Percentiles rank a stretch among this genome's conserved stretches.
These are phyloP conservation scores for Pseudoscleropodium purum DNA, from an alignment of 225 moss, liverwort and hornwort genomes.

Conservation along the genomic window DNA sequence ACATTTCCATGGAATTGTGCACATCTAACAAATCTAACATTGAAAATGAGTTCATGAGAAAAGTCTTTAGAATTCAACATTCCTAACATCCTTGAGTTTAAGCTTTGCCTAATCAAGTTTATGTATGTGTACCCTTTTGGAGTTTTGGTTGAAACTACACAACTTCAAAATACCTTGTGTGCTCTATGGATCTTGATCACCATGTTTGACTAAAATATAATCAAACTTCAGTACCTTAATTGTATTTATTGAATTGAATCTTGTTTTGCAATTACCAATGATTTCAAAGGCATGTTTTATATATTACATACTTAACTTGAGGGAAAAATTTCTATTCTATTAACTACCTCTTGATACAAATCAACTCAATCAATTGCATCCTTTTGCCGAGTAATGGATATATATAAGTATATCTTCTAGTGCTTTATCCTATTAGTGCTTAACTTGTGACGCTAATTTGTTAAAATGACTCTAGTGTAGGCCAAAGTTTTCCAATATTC, in stretches of 20 bases:
- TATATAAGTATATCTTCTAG: background rate
- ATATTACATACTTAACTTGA: background rate
- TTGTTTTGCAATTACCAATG: background rate
- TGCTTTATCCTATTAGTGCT: background rate
- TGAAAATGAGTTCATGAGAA: background rate
- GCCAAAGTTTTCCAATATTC: background rate
- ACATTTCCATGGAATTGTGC: rapidly evolving
- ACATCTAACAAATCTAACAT: background rate
- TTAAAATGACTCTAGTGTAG: background rate
- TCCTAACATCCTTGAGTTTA: background rate
- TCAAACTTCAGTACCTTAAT: background rate
- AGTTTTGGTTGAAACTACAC: background rate
- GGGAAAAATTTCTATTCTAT: background rate
- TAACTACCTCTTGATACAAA: background rate
- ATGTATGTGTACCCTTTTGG: background rate
- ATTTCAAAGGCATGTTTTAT: background rate
- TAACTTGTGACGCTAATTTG: background rate
- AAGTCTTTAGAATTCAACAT: background rate
- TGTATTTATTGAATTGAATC: background rate
- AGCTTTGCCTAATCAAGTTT: background rate
- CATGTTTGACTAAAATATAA: background rate
- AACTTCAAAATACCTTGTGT: background rate
- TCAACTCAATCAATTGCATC: background rate
- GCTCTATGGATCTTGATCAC: rapidly evolving
- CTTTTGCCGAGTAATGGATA: rapidly evolving